Conservation (phyloP, 768 basidiomycete genomes). For the Postia placenta region DNA sequence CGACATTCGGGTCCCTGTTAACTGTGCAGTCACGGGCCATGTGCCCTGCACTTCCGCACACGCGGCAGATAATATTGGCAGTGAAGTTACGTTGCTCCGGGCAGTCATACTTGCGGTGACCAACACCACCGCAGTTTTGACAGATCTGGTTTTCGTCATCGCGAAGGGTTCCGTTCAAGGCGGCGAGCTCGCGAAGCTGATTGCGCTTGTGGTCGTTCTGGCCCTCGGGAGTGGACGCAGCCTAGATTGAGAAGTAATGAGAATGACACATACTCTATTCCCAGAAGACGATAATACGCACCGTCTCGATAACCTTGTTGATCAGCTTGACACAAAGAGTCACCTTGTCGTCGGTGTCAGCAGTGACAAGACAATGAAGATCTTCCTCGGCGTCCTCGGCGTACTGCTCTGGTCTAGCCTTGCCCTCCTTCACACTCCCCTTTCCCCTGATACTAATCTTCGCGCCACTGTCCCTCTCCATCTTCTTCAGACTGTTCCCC, state of each 20-base stretch:
- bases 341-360: constrained; percentile 90
- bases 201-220: constrained; percentile 99
- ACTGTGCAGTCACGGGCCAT: constrained; percentile 98
- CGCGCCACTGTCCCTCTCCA: constrained; percentile 97
- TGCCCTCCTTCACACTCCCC: constrained; percentile 98
- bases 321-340: constrained; percentile 89
- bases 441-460: constrained; percentile 99
- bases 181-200: constrained; percentile 95
- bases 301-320: constrained; percentile 97
- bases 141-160: constrained; percentile 99
- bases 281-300: constrained; percentile 42
- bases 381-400: constrained; percentile 98
- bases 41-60: constrained; percentile 96
- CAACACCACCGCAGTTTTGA: constrained; percentile 91
- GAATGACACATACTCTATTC: too few species aligned
- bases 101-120: constrained; percentile 98
- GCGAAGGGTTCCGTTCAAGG: constrained; percentile 95
- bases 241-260: too few species aligned
- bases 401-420: constrained; percentile 89
- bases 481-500: constrained; percentile 98
- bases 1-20: constrained; percentile 82
- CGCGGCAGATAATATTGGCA: constrained; percentile 98
- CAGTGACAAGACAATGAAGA: constrained; percentile 94
- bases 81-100: constrained; percentile 98
- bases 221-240: constrained; percentile 97